Evolutionary conservation across 768 basidiomycete species (phyloP).

Genomic region (Brasilioporus rufonigricans): DNA sequence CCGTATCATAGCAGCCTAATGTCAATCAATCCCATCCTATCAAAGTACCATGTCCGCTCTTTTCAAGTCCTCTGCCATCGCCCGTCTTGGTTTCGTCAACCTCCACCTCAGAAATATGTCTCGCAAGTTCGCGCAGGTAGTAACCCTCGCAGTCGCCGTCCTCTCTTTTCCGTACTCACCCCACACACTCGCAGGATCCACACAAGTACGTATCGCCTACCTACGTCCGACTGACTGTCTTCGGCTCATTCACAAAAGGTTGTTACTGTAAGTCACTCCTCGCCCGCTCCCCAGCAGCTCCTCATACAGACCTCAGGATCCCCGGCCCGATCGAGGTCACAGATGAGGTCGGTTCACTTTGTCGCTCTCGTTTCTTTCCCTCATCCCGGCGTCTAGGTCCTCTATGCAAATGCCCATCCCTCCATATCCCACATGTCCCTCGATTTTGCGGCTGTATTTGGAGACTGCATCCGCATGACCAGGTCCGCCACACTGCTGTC

Average conservation of each 20-base stretch:
- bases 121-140: conserved; percentile 18
- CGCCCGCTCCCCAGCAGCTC: neutral
- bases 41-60: conserved; percentile 2
- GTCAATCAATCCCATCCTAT: neutral
- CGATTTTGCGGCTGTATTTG: conserved; percentile 86
- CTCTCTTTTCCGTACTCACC: neutral
- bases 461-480: conserved; percentile 85
- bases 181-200: conserved; percentile 30
- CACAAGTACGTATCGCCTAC: conserved; percentile 43
- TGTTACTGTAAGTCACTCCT: conserved; percentile 42
- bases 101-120: conserved; percentile 16
- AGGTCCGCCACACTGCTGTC: conserved; percentile 39
- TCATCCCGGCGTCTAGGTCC: conserved; percentile 48
- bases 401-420: conserved; percentile 92
- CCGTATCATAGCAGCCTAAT: neutral
- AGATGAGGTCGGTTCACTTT: conserved; percentile 45
- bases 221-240: conserved; percentile 22
- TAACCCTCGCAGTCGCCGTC: too few relatives aligned
- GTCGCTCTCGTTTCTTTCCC: neutral
- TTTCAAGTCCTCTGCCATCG: neutral
- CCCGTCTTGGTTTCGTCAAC: neutral
- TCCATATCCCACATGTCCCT: conserved; percentile 85
- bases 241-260: conserved; percentile 32
- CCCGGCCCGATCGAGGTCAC: conserved; percentile 65
- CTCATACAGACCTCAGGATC: conserved; percentile 39